These are phyloP conservation scores for Amanita rubescens DNA, from an alignment of 768 basidiomycete genomes.

Conservation along the genomic window DNA sequence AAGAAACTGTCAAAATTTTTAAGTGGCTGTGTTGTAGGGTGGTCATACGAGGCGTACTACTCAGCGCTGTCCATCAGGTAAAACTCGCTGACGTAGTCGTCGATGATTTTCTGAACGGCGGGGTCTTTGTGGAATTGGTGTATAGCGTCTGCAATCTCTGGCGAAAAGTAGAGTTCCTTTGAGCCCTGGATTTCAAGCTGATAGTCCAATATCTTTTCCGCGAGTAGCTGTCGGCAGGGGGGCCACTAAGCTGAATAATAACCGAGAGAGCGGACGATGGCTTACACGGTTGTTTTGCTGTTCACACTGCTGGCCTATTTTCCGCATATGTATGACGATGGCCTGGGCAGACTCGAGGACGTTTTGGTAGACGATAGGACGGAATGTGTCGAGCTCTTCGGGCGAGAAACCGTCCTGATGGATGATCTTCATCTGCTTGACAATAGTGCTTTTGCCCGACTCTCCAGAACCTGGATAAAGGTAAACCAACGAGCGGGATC, in stretches of 20 bases:
- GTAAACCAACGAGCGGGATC: neutral
- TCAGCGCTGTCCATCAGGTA: slow-evolving; percentile 93
- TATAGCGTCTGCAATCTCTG: slow-evolving; percentile 65
- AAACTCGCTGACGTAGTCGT: slow-evolving; percentile 63
- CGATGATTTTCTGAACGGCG: slow-evolving; percentile 46
- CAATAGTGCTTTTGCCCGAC: slow-evolving; percentile 92
- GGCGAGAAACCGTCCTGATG: slow-evolving; percentile 85
- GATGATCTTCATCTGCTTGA: slow-evolving; percentile 99
- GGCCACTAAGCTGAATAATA: neutral
- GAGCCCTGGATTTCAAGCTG: slow-evolving; percentile 35
- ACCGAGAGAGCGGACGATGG: slow-evolving; percentile 8
- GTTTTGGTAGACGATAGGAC: slow-evolving; percentile 77
- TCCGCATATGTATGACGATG: slow-evolving; percentile 78
- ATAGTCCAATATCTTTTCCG: slow-evolving; percentile 59
- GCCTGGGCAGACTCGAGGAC: slow-evolving; percentile 86
- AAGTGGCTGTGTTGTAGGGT: slow-evolving; percentile 3
- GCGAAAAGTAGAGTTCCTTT: slow-evolving; percentile 37
- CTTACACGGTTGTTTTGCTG: slow-evolving; percentile 56
- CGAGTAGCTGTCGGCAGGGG: slow-evolving; percentile 24
- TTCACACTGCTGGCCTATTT: slow-evolving; percentile 73
- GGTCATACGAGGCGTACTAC: slow-evolving; percentile 75
- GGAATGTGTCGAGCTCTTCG: slow-evolving; percentile 70
- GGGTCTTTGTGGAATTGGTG: slow-evolving; percentile 66
- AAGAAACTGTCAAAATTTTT: slow-evolving; percentile 58
- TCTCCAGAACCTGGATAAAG: slow-evolving; percentile 74